Evolutionary conservation across 768 basidiomycete genomes (phyloP).

Genomic region (Calocybe gangraenosa): DNA sequence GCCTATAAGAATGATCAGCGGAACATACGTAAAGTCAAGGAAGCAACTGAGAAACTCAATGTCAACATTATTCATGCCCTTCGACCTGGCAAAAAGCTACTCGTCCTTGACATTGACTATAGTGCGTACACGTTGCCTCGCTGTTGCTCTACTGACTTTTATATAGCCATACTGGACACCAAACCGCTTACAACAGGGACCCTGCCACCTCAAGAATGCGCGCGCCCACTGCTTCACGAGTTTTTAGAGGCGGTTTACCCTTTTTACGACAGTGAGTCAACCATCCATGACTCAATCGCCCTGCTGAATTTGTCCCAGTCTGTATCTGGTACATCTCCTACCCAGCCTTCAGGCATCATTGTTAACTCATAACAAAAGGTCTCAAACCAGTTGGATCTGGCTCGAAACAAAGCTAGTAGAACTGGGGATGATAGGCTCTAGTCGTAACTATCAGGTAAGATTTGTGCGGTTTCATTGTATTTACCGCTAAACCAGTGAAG

Average conservation of each 20-base stretch:
- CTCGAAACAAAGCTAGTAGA: conserved; percentile 85
- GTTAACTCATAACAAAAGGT: conserved; percentile 52
- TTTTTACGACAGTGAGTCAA: conserved; percentile 65
- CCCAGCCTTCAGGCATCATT: too few relatives aligned
- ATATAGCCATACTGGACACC: conserved; percentile 77
- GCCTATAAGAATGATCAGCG: conserved; percentile 71
- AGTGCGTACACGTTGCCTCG: conserved; percentile 39
- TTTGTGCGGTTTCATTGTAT: not conserved
- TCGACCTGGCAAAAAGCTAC: conserved; percentile 70
- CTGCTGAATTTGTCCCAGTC: conserved; percentile 30
- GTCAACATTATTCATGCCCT: conserved; percentile 74
- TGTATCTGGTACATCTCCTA: conserved; percentile 84
- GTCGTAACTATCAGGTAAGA: conserved; percentile 62
- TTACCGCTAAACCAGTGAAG: conserved; percentile 23
- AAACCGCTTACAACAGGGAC: conserved; percentile 81
- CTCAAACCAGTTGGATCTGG: conserved; percentile 88
- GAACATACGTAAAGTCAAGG: conserved; percentile 77
- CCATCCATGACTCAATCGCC: not conserved
- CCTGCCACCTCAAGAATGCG: conserved; percentile 76
- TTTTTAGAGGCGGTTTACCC: conserved; percentile 80
- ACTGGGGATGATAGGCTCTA: conserved; percentile 75
- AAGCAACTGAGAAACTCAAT: conserved; percentile 60
- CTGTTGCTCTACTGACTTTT: conserved; percentile 7
- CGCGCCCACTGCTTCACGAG: conserved; percentile 77
- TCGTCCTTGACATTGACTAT: conserved; percentile 88